These are phyloP conservation scores for Canavalia ensiformis DNA, from an alignment of 306 rosid genomes.

Conservation along the genomic window DNA sequence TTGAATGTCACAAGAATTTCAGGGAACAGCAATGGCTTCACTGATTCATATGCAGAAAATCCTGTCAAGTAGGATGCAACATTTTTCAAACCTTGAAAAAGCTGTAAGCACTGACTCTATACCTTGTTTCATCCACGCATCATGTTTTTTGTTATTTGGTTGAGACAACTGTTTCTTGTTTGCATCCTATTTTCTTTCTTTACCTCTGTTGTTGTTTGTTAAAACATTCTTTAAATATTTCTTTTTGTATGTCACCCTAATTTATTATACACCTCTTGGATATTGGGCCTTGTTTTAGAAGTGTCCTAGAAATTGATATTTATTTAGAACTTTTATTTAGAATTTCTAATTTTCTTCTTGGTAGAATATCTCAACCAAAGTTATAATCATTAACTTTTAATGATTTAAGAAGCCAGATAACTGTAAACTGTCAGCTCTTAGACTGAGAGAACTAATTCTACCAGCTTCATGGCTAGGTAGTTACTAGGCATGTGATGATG, in stretches of 20 bases:
- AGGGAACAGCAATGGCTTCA: slow-evolving; percentile 99
- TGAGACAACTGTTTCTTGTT: slow-evolving; percentile 17
- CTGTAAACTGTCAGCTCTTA: not conserved
- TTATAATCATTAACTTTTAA: not conserved
- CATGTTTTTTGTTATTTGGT: slow-evolving; percentile 16
- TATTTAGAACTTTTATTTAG: not conserved
- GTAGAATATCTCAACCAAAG: not conserved
- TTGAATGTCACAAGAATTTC: slow-evolving; percentile 52
- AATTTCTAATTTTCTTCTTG: not conserved
- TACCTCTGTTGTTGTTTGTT: slow-evolving; percentile 18
- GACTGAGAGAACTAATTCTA: slow-evolving; percentile 29
- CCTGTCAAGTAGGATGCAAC: slow-evolving; percentile 83
- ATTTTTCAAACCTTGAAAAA: slow-evolving; percentile 89
- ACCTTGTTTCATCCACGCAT: slow-evolving; percentile 34
- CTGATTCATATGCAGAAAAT: slow-evolving; percentile 96
- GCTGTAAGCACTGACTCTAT: slow-evolving; percentile 63
- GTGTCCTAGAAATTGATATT: slow-evolving; percentile 26
- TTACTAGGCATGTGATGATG: not conserved
- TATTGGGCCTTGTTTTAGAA: slow-evolving; percentile 24
- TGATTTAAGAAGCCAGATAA: slow-evolving; percentile 24
- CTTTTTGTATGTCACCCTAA: slow-evolving; percentile 29
- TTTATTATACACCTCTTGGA: slow-evolving; percentile 42
- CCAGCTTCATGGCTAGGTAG: slow-evolving; percentile 26
- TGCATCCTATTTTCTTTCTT: slow-evolving; percentile 41
- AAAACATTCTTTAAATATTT: slow-evolving; percentile 16